phyloP scores from a whole-genome alignment of 441 rosid genomes.

The Pelargonium australe region DNA sequence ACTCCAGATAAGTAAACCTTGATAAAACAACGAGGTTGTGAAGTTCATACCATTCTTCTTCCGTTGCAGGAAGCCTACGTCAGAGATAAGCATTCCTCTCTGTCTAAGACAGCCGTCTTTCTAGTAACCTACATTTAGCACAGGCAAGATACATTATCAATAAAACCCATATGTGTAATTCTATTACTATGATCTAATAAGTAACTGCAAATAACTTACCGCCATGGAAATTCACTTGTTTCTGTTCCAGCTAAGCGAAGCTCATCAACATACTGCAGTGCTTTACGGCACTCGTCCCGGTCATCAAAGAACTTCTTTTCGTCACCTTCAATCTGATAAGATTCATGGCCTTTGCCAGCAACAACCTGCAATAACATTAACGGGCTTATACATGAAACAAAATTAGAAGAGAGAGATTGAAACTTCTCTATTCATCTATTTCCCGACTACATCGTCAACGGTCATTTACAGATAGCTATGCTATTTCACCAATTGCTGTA shows the following conservation, averaged over 20 bases:
- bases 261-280: constrained; percentile 86
- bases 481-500: not conserved
- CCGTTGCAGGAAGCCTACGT: too few species aligned
- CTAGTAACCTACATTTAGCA: too few species aligned
- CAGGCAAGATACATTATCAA: too few species aligned
- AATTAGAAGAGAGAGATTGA: not conserved
- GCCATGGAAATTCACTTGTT: constrained; percentile 98
- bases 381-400: not conserved
- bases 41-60: too few species aligned
- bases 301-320: constrained; percentile 82
- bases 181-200: too few species aligned
- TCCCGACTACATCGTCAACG: not conserved
- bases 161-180: too few species aligned
- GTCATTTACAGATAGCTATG: too few species aligned
- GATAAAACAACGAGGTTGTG: too few species aligned
- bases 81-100: too few species aligned
- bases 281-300: constrained; percentile 83
- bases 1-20: too few species aligned
- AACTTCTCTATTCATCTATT: not conserved
- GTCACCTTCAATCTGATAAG: constrained; percentile 69
- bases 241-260: constrained; percentile 98
- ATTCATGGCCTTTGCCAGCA: constrained; percentile 92
- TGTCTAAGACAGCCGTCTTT: too few species aligned
- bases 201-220: constrained; percentile 49
- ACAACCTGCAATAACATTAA: constrained; percentile 47